Conservation (phyloP, 768 basidiomycete genomes). For the Lactifluus piperatus region DNA sequence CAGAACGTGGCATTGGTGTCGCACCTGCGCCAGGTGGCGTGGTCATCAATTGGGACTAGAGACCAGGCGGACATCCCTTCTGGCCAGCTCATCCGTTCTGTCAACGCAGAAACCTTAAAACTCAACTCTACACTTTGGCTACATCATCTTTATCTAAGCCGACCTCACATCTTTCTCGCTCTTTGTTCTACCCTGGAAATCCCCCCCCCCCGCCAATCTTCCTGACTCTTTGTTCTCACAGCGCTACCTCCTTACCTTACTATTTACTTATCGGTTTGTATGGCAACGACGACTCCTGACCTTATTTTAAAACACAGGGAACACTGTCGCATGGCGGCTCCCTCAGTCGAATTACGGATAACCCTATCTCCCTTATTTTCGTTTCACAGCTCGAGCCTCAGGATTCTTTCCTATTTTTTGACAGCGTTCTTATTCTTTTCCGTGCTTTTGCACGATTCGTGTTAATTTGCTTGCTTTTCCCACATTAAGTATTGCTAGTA, state of each 20-base stretch:
- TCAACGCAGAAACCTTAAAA: background rate
- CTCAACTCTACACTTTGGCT: background rate
- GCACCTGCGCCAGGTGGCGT: slow-evolving; percentile 59
- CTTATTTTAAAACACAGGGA: background rate
- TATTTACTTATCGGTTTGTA: background rate
- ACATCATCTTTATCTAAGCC: too few relatives aligned
- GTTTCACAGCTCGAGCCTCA: background rate
- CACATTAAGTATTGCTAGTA: background rate
- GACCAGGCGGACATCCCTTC: background rate
- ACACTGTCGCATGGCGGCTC: slow-evolving; percentile 7
- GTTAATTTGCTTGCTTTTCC: background rate
- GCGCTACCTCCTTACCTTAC: slow-evolving; percentile 3
- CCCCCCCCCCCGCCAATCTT: background rate
- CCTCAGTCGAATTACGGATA: background rate
- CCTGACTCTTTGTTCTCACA: background rate
- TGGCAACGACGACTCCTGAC: background rate
- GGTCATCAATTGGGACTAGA: slow-evolving; percentile 60
- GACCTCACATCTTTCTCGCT: background rate
- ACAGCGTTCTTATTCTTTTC: slow-evolving; percentile 11
- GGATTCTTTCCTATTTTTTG: background rate
- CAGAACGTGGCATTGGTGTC: slow-evolving; percentile 66
- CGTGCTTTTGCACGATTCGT: slow-evolving; percentile 7
- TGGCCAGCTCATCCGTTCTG: background rate
- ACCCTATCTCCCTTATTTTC: background rate
- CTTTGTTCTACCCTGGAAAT: slow-evolving; percentile 4